Evolutionary conservation across 805 yeast genomes (phyloP), one percentile per base, ranked within the genome.

Genomic region (Metschnikowia proteae): DNA sequence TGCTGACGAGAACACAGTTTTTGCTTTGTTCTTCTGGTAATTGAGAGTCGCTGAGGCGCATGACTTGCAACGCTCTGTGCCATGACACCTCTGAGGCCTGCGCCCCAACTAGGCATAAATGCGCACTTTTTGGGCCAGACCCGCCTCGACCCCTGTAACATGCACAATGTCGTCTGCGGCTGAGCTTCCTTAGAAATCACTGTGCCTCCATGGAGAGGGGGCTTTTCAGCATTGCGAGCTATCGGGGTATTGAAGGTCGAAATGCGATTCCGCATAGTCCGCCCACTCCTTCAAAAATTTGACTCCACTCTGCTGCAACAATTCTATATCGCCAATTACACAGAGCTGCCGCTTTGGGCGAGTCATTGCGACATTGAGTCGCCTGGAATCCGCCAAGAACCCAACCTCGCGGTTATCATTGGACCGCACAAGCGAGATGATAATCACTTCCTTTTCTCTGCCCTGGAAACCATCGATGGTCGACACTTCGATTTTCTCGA

Each of bases 381-480:
- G 77, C 60, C 94, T 71, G 47, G 79, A 76, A 56, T 92, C 97
- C 25, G 76, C 74, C 46, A 94, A 68, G 60, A 92, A 94, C 7
- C 98, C 98, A 41, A 91, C 84, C 45, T 84, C 87, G 31, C 75
- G 64, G 2, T 67, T 58, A 22, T 78, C 83, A 63, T 92, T 92
- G 35, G 94, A 84, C 54, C 99, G 74, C 2, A 92, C 97, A 46
- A 92, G 65, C 1, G 94, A 78, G 9, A 94, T 68, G 1, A 92
- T 75, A 5, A 92, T 89, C 0, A 83, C 84, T 58, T 91, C 95
- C 64, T 92, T 94, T 61, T 92, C 99, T 52, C 97, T 73, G 1
- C 99, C 99, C 70, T 92, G 99, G 60, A 92, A 94, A 1, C 97
- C 97, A 68, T 92, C 99, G 4, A 92, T 92, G 0, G 97, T 88